Evolutionary conservation across 495 filamentous ascomycete species (phyloP), one percentile per base, ranked within the genome.

Genomic region (Hyaloscypha finlandica): DNA sequence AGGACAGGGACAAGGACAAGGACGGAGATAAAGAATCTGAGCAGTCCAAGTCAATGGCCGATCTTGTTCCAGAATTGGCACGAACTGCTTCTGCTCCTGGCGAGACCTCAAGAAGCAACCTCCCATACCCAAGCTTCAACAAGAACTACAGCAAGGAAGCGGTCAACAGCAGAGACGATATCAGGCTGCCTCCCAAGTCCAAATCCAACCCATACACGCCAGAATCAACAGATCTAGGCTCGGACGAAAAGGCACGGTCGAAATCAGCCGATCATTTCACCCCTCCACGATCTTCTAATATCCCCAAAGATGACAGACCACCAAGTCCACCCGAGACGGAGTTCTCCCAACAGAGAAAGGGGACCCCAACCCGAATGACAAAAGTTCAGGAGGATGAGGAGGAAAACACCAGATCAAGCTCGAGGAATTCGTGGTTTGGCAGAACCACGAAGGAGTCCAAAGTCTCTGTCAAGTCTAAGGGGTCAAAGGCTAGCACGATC

Each of bases 101-200:
- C 37, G 76, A 74, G 59, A 77, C 68, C 30, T 79, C 79, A 16
- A 74, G 83, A 62, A 81, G 85, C 68, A 92, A 84, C 79, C 76
- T 91, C 29, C 89, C 92, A 14, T 97, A 97, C 74, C 93, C 94
- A 5, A 83, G 80, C 20, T 95, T 96, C 79, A 94, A 90, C 73
- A 97, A 96, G 76, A 88, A 89, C 42, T 90, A 96, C 74, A 95
- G 92, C 84, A 94, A 92, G 75, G 92, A 96, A 74, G 83, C 86
- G 57, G 81, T 96, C 45, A 80, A 82, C 58, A 87, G 84, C 74
- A 83, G 83, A 70, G 87, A 88, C 64, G 85, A 88, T 68, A 61
- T 86, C 61, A 62, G 67, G 16, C 37, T 66, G 16, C 61, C 71
- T 20, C 35, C 60, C n/a, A 71, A 68, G 37, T 45, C 25, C 22